Conservation (phyloP, 495 filamentous ascomycete genomes). For the Geoglossum glabrum region DNA sequence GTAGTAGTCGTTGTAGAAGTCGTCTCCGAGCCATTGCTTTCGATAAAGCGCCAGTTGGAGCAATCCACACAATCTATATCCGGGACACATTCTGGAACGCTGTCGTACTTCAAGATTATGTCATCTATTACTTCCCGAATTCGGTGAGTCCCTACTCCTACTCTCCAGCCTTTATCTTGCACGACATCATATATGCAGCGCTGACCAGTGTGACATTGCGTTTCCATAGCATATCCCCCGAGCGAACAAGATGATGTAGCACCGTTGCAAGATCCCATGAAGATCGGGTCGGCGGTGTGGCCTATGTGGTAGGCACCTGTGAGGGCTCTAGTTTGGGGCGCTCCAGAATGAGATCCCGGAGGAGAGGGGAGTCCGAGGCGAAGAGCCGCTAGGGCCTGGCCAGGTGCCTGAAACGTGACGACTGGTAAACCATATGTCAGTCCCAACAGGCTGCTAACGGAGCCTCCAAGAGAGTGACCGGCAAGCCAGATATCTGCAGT, state of each 20-base stretch:
- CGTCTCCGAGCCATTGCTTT: constrained; percentile 64
- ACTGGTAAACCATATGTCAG: constrained; percentile 76
- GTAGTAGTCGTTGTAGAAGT: constrained; percentile 38
- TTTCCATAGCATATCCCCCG: constrained; percentile 87
- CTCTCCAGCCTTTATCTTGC: constrained; percentile 70
- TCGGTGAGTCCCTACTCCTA: constrained; percentile 66
- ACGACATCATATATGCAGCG: constrained; percentile 88
- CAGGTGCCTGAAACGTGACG: constrained; percentile 77
- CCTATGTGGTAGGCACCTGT: constrained; percentile 87
- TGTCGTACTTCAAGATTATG: constrained; percentile 63
- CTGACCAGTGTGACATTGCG: constrained; percentile 68
- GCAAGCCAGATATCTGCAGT: constrained; percentile 68
- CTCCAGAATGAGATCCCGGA: constrained; percentile 47
- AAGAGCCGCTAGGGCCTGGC: constrained; percentile 69
- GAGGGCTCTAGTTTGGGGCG: constrained; percentile 45
- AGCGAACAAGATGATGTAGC: constrained; percentile 73
- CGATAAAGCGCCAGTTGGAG: constrained; percentile 81
- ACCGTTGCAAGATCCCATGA: constrained; percentile 82
- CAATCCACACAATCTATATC: constrained; percentile 73
- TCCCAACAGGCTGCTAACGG: constrained; percentile 66
- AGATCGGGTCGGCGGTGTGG: constrained; percentile 88
- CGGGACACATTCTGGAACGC: constrained; percentile 53
- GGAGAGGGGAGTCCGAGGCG: constrained; percentile 76
- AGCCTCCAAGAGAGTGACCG: constrained; percentile 79
- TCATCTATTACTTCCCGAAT: constrained; percentile 70